Percentiles rank a stretch among this genome's conserved stretches.
Evolutionary conservation across 148 eudicot genomes (phyloP).

Genomic region (Oxyria digyna): DNA sequence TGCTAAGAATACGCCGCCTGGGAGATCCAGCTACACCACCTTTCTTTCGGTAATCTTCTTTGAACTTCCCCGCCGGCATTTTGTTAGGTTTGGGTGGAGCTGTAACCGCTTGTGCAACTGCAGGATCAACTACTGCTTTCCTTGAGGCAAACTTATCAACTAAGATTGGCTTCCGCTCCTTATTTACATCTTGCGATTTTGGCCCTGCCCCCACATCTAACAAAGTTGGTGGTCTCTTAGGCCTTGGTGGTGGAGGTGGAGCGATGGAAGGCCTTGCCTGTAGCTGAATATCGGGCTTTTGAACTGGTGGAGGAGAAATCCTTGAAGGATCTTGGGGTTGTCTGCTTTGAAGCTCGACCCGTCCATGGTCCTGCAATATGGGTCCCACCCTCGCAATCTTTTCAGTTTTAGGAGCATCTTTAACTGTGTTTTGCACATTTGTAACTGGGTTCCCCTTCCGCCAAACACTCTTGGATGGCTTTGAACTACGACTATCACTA

Average conservation of each 20-base stretch:
- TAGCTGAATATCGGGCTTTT: conserved; percentile 46
- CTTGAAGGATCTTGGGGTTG: conserved; percentile 24
- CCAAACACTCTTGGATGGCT: conserved; percentile 75
- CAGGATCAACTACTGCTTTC: conserved; percentile 59
- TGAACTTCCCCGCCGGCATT: conserved; percentile 40
- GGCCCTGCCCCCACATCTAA: conserved; percentile 59
- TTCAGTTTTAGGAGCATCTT: conserved; percentile 34
- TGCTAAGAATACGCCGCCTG: conserved; percentile 43
- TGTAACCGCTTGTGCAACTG: conserved; percentile 52
- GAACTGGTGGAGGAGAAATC: conserved; percentile 39
- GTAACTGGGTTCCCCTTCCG: conserved; percentile 73
- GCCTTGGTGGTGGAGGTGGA: conserved; percentile 25
- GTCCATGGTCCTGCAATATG: conserved; percentile 18
- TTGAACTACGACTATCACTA: conserved; percentile 29
- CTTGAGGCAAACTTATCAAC: conserved; percentile 80
- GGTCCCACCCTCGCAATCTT: conserved; percentile 24
- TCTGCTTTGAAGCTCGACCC: conserved; percentile 13
- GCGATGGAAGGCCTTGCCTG: conserved; percentile 71
- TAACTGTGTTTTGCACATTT: conserved; percentile 43
- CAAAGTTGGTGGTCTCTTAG: conserved; percentile 49
- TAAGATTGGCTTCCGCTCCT: conserved; percentile 70
- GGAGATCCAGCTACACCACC: conserved; percentile 42
- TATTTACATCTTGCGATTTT: conserved; percentile 33
- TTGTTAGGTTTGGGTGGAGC: conserved; percentile 72
- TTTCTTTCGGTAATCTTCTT: conserved; percentile 59